A percentile compares a stretch with the other conserved stretches of the same genome.
These are phyloP conservation scores for thale cress (Arabidopsis thaliana) DNA, from an alignment of 345 rosid species.

Conservation along the genomic window TAIR10.1 NC_003070.9:26217001-26217500, in stretches of 20 bases:
- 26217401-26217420: slow-evolving; percentile 48
- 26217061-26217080: slow-evolving; percentile 70
- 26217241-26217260: slow-evolving; percentile 47
- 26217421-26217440: slow-evolving; percentile 47
- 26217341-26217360: slow-evolving; percentile 52
- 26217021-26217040: slow-evolving; percentile 59
- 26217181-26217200: slow-evolving; percentile 75
- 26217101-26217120: slow-evolving; percentile 40
- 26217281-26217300: slow-evolving; percentile 67
- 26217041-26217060: slow-evolving; percentile 57
- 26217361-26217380: slow-evolving; percentile 57
- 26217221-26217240: slow-evolving; percentile 65
- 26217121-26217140: slow-evolving; percentile 18
- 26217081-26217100: slow-evolving; percentile 44
- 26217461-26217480: slow-evolving; percentile 31
- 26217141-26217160: slow-evolving; percentile 41
- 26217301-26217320: slow-evolving; percentile 69
- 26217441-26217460: slow-evolving; percentile 41
- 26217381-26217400: slow-evolving; percentile 48
- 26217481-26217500: slow-evolving; percentile 43
- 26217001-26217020: slow-evolving; percentile 59
- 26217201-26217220: slow-evolving; percentile 71
- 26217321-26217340: slow-evolving; percentile 51
- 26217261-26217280: slow-evolving; percentile 43
- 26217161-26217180: slow-evolving; percentile 46